Base-by-base conservation (phyloP, 192 early-diverging fungal species). In the Podila epigama region DNA sequence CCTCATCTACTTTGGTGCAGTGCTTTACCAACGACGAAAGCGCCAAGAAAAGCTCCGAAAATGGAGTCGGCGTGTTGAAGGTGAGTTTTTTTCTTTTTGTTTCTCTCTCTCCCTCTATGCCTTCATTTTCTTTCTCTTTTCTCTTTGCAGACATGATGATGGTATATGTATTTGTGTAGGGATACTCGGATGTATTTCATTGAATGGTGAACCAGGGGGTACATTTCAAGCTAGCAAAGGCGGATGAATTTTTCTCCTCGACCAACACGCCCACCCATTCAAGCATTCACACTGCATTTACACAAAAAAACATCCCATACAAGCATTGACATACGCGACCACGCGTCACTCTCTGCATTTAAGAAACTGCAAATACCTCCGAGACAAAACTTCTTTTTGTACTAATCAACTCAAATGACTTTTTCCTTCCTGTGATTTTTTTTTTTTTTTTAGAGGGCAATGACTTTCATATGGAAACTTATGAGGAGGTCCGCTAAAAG, bases 1-100 rank as follows among this genome's bases (percentile, higher is more conserved):
- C 27, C 5, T 77, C 16, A 37, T 60, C 20, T 77, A 77, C 33
- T 60, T 77, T 48, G 73, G 60, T 0, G 25, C 60, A 10, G 61
- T 77, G 41, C n/a, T 64, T 5, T 77, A 77, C 35, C 54, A 77
- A 22, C 66, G 66, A 7, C 34, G 60, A 29, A 77, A 63, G 54
- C 44, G 61, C 25, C 54, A 44, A 13, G n/a, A 60, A 13, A 68
- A 77, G 32, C 52, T 58, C 37, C 22, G 60, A 16, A 77, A 77
- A 32, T 77, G 73, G 73, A 77, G 61, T 25, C 52, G 56, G 32
- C 31, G 44, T 37, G 39, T 51, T 28, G 65, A 68, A 53, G 73
- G 73, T 77, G 59, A 55, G 51, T 6, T 65, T 12, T 51, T 3
- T 51, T 39, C 7, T 18, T 22, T 1, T 48, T 53, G 6, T 2